A percentile compares a stretch with the other conserved stretches of the same genome.
Conservation (phyloP, 2,329 filamentous ascomycete species). For the Nigrospora oryzae region DNA sequence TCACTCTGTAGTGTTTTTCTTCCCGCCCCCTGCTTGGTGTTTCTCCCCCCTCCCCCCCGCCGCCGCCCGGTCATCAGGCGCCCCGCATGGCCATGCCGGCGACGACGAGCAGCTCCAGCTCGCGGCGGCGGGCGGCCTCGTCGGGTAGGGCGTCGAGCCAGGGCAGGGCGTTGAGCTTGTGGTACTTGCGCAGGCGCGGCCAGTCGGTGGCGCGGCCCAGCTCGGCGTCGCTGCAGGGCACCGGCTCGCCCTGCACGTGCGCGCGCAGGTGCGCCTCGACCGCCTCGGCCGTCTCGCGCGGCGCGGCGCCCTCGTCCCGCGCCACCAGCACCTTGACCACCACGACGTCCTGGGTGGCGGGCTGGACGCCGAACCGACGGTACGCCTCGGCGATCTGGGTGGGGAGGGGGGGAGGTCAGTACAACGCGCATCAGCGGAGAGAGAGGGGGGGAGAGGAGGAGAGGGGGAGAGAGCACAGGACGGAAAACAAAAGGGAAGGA, state of each 20-base stretch:
- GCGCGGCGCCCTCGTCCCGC: slow-evolving; percentile 1
- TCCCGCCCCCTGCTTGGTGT: too few relatives aligned
- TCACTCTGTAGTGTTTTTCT: too few relatives aligned
- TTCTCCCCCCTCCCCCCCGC: background rate
- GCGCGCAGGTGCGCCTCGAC: slow-evolving; percentile 51
- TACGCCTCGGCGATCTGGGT: slow-evolving; percentile 83
- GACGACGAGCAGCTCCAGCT: slow-evolving; percentile 62
- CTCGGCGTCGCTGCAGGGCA: slow-evolving; percentile 54
- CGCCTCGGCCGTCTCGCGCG: slow-evolving; percentile 26
- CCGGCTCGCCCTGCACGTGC: slow-evolving; percentile 52
- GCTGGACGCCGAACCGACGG: slow-evolving; percentile 73
- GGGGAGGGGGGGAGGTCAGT: background rate
- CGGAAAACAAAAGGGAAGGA: background rate
- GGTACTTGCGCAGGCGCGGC: slow-evolving; percentile 69
- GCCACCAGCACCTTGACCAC: slow-evolving; percentile 68
- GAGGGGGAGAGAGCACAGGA: too few relatives aligned
- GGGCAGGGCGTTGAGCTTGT: slow-evolving; percentile 65
- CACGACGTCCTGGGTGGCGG: slow-evolving; percentile 63
- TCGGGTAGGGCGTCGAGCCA: slow-evolving; percentile 38
- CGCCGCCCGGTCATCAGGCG: slow-evolving; percentile 21
- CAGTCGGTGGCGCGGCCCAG: slow-evolving; percentile 54
- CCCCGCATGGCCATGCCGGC: slow-evolving; percentile 73
- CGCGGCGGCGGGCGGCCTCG: slow-evolving; percentile 32
- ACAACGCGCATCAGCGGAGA: too few relatives aligned
- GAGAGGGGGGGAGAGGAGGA: slow-evolving; percentile 1